These are phyloP conservation scores for Xylariales sp. DNA, from an alignment of 2,329 filamentous ascomycete species.

Conservation along the genomic window DNA sequence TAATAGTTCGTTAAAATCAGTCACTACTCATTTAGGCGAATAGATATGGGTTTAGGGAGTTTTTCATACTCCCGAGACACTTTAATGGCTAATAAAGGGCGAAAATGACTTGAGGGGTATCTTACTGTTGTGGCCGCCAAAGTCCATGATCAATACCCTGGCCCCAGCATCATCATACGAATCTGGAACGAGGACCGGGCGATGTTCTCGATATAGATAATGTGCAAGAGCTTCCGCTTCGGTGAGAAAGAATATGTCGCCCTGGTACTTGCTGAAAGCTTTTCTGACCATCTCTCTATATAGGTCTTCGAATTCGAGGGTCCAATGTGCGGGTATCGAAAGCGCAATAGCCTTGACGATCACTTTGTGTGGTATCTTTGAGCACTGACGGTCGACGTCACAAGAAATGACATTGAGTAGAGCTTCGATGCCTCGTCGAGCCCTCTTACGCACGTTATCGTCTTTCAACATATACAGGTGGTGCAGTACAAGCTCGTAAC, in stretches of 20 bases:
- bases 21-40: no score
- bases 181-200: background rate
- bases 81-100: no score
- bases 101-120: no score
- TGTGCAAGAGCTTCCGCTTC: conserved; percentile 7
- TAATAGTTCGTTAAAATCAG: no score
- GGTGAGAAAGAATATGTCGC: conserved; percentile 2
- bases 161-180: background rate
- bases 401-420: background rate
- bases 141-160: conserved; percentile 4
- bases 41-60: no score
- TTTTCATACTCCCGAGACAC: no score
- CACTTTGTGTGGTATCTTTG: background rate
- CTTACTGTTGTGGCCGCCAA: conserved; percentile 8
- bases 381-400: background rate
- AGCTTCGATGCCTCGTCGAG: background rate
- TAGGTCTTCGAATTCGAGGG: background rate
- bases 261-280: background rate
- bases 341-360: background rate
- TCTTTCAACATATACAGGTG: background rate
- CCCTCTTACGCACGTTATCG: background rate
- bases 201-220: background rate
- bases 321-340: conserved; percentile 1
- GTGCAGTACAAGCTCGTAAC: conserved; percentile 2
- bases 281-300: background rate